Conservation (phyloP, 2,329 filamentous ascomycete genomes). For the Penicillium janthinellum region DNA sequence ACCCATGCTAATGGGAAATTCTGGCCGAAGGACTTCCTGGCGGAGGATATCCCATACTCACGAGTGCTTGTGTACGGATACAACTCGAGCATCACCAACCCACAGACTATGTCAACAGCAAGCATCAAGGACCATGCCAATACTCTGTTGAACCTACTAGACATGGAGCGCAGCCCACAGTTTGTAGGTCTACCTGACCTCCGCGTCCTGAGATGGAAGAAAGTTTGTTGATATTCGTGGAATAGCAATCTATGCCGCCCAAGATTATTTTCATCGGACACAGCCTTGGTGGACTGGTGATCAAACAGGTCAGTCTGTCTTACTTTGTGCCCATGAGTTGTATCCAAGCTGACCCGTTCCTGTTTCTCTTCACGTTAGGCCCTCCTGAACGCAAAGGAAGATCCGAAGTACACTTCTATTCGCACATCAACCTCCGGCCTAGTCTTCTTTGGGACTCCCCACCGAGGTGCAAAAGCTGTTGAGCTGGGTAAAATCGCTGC, state of each 20-base stretch:
- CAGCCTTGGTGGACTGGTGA: conserved; percentile 35
- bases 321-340: not conserved
- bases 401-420: conserved; percentile 38
- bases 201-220: not conserved
- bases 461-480: conserved; percentile 37
- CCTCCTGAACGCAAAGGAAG: conserved; percentile 38
- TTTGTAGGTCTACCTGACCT: conserved; percentile 16
- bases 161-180: conserved; percentile 34
- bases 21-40: conserved; percentile 25
- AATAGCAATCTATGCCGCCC: conserved; percentile 24
- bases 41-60: conserved; percentile 32
- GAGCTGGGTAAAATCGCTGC: conserved; percentile 38
- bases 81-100: conserved; percentile 34
- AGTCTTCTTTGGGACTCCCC: conserved; percentile 40
- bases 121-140: conserved; percentile 40
- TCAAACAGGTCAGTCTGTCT: conserved; percentile 36
- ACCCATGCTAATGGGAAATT: conserved; percentile 30
- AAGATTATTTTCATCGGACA: conserved; percentile 37
- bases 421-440: conserved; percentile 36
- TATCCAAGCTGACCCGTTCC: not conserved
- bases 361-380: conserved; percentile 22
- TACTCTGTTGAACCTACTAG: conserved; percentile 35
- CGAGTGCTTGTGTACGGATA: conserved; percentile 38
- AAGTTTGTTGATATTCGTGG: not conserved
- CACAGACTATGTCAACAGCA: conserved; percentile 37